Base-by-base conservation (phyloP, 169 alveolate genomes). In the Theileria sp. region DNA sequence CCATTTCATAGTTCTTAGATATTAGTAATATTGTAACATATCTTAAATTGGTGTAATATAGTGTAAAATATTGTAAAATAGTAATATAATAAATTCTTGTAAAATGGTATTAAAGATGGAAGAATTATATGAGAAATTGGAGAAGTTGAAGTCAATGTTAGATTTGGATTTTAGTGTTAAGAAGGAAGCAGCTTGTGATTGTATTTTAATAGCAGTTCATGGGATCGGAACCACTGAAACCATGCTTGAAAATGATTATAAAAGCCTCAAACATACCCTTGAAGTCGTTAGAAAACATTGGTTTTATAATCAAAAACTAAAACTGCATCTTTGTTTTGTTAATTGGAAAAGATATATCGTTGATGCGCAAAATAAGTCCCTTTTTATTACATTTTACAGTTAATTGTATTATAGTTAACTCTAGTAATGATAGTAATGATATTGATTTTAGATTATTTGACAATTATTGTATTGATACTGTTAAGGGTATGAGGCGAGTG, bases 361-460 rank as follows among this genome's bases (percentile, higher is more conserved):
- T n/a, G 94, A 90, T 62, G 94, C 94, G 23, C 94, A 90, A 68
- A 90, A 85, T 68, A 86, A 80, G 94, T 90, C 69, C 50, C 74
- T 23, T 19, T 4, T 44, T 44, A 44, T 8, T 13, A 44, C 17
- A 32, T 34, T 51, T 62, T 50, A n/a, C n/a, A 44, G 34, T 30
- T 36, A 34, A 58, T 4, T 17, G 25, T 36, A 72, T 44, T n/a
- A n/a, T n/a, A n/a, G n/a, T n/a, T n/a, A n/a, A n/a, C n/a, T n/a
- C n/a, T n/a, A n/a, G n/a, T n/a, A n/a, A n/a, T n/a, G n/a, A n/a
- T n/a, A n/a, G n/a, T 12, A 64, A n/a, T 21, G 7, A 30, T 64
- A 64, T 17, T 44, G 28, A 32, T 34, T 17, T 44, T 66, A 81
- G 89, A 75, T 54, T 81, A 49, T 87, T 81, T 25, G 87, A 77